phyloP scores from a whole-genome alignment of 805 yeast species.

The Wickerhamia fluorescens region DNA sequence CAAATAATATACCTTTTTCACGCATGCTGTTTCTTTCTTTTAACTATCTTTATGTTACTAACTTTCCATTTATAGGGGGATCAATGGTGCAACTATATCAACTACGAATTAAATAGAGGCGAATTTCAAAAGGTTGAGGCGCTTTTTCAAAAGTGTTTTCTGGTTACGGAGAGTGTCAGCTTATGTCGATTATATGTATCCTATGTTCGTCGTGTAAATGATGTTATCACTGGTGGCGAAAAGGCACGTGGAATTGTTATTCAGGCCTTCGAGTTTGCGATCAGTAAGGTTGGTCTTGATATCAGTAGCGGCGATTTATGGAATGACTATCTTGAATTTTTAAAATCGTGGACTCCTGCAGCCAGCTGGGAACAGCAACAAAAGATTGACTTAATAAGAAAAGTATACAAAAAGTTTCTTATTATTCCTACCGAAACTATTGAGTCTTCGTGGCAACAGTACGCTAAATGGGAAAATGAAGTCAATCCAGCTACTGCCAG shows the following conservation, averaged over 20 bases:
- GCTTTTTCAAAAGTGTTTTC: conserved; percentile 57
- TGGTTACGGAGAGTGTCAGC: conserved; percentile 53
- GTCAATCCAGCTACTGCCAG: conserved; percentile 71
- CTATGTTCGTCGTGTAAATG: conserved; percentile 66
- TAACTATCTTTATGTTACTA: not conserved
- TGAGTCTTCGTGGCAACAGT: conserved; percentile 75
- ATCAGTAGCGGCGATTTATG: conserved; percentile 64
- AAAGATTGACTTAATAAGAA: conserved; percentile 68
- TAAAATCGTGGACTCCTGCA: conserved; percentile 71
- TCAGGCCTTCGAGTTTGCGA: conserved; percentile 79
- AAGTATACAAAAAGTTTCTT: conserved; percentile 61
- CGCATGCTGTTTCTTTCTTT: too few species aligned
- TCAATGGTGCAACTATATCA: conserved; percentile 71
- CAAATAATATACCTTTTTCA: too few species aligned
- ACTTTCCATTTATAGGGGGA: conserved; percentile 15
- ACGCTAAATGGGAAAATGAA: conserved; percentile 78
- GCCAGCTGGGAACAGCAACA: conserved; percentile 82
- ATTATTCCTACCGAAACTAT: conserved; percentile 70
- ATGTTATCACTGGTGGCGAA: conserved; percentile 74
- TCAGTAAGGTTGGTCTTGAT: conserved; percentile 74
- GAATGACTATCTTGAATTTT: conserved; percentile 75
- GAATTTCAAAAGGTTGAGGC: conserved; percentile 62
- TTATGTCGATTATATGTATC: conserved; percentile 74
- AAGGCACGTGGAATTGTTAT: conserved; percentile 65
- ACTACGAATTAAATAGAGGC: conserved; percentile 53